A percentile compares a stretch with the other conserved stretches of the same genome.
Conservation (phyloP, 495 filamentous ascomycete species). For the Cercophora samala region DNA sequence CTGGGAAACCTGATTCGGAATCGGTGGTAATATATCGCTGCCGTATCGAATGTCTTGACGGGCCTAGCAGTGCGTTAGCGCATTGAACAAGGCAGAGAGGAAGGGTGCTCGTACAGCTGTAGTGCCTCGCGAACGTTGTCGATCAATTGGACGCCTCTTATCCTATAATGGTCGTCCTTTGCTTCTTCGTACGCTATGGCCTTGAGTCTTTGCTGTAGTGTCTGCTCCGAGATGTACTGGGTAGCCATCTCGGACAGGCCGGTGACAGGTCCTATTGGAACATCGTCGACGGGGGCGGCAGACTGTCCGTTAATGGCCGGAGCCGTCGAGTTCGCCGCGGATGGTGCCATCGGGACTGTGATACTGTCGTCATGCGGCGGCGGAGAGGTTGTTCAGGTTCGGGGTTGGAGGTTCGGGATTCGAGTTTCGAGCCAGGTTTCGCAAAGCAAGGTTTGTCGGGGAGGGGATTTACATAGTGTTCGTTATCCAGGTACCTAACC, state of each 20-base stretch:
- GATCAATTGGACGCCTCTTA: conserved; percentile 78
- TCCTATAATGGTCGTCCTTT: conserved; percentile 62
- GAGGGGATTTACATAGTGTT: too few relatives aligned
- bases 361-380: not conserved
- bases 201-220: conserved; percentile 37
- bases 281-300: not conserved
- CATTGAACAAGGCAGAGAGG: not conserved
- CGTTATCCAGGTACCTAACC: too few relatives aligned
- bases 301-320: conserved; percentile 15
- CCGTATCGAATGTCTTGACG: conserved; percentile 79
- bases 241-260: conserved; percentile 40
- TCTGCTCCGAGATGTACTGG: conserved; percentile 42
- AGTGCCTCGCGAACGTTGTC: conserved; percentile 70
- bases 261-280: conserved; percentile 36
- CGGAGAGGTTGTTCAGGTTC: not conserved
- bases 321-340: conserved; percentile 16
- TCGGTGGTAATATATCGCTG: conserved; percentile 81
- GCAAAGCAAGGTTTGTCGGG: not conserved
- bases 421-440: not conserved
- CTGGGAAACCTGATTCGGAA: conserved; percentile 78
- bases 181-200: conserved; percentile 40
- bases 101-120: conserved; percentile 55
- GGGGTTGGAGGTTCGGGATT: not conserved
- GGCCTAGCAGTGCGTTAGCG: conserved; percentile 48
- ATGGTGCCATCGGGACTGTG: conserved; percentile 25